Conservation (phyloP, 306 rosid species). For the Aeschynomene evenia region DNA sequence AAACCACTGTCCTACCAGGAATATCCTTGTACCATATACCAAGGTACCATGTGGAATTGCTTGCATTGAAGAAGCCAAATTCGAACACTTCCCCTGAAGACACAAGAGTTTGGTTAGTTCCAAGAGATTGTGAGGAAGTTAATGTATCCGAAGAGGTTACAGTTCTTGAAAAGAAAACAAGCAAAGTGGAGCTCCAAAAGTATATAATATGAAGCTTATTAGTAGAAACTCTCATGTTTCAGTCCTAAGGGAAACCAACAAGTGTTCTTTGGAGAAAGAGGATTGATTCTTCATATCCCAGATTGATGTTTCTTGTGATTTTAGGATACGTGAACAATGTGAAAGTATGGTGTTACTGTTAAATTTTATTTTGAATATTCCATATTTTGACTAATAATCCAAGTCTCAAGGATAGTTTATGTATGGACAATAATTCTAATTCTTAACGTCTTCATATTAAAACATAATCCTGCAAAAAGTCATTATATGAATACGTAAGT, state of each 20-base stretch:
- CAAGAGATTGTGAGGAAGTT: constrained; percentile 39
- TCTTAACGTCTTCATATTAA: too few relatives aligned
- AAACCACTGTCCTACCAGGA: constrained; percentile 27
- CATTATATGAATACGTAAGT: too few relatives aligned
- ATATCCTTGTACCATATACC: constrained; percentile 58
- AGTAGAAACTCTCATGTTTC: constrained; percentile 38
- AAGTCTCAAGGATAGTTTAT: background rate
- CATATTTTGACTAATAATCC: background rate
- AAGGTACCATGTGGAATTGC: constrained; percentile 42
- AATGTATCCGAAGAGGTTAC: constrained; percentile 35
- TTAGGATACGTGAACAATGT: too few relatives aligned
- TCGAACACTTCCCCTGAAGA: constrained; percentile 45
- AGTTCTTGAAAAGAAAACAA: background rate
- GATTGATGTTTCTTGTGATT: background rate
- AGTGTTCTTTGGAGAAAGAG: background rate
- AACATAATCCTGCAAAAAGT: too few relatives aligned
- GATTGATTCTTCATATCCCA: background rate
- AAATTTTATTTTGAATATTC: too few relatives aligned
- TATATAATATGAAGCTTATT: background rate
- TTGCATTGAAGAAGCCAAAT: constrained; percentile 43
- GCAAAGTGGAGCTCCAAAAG: constrained; percentile 3
- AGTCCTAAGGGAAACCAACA: background rate
- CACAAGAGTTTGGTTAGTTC: constrained; percentile 40
- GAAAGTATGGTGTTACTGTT: too few relatives aligned
- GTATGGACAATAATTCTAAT: too few relatives aligned